A percentile compares a stretch with the other conserved stretches of the same genome.
These are phyloP conservation scores for Fraxinus cuspidata DNA, from an alignment of 257 asterid species.

Conservation along the genomic window DNA sequence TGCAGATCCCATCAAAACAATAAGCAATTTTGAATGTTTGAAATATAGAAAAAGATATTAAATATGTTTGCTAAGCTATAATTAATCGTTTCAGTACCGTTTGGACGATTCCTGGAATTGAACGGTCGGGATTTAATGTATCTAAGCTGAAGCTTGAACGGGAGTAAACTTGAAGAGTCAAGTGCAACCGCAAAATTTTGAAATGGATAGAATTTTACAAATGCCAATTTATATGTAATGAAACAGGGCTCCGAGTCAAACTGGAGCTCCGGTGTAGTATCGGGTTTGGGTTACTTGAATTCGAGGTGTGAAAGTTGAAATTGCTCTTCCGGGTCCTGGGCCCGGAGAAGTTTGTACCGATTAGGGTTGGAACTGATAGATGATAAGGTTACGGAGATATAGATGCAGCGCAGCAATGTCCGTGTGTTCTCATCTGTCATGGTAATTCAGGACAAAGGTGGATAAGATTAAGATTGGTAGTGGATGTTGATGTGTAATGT, in stretches of 20 bases:
- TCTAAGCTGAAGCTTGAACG: constrained; percentile 11
- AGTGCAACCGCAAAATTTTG: constrained; percentile 9
- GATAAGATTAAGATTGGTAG: too few species aligned
- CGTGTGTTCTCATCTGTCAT: too few species aligned
- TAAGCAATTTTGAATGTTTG: not conserved
- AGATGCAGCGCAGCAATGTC: too few species aligned
- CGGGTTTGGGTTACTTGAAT: not conserved
- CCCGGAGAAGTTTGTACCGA: not conserved
- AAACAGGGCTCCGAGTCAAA: not conserved
- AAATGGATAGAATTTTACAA: constrained; percentile 12
- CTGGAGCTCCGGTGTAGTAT: not conserved
- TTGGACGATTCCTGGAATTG: constrained; percentile 29
- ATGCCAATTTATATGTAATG: not conserved
- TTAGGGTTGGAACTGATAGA: not conserved
- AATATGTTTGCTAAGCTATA: not conserved
- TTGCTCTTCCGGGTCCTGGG: not conserved
- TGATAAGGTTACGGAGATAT: not conserved
- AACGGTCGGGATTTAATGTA: constrained; percentile 10
- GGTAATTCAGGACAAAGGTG: too few species aligned
- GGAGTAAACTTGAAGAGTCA: constrained; percentile 2
- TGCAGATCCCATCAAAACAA: not conserved
- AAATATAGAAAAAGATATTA: too few species aligned
- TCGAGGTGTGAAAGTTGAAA: not conserved
- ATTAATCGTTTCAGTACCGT: not conserved
- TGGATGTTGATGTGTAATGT: too few species aligned